Evolutionary conservation across 176 grass and related monocot genomes (phyloP), one percentile per base, ranked within the genome.

Genomic region (Hsuehochloa calcarea): DNA sequence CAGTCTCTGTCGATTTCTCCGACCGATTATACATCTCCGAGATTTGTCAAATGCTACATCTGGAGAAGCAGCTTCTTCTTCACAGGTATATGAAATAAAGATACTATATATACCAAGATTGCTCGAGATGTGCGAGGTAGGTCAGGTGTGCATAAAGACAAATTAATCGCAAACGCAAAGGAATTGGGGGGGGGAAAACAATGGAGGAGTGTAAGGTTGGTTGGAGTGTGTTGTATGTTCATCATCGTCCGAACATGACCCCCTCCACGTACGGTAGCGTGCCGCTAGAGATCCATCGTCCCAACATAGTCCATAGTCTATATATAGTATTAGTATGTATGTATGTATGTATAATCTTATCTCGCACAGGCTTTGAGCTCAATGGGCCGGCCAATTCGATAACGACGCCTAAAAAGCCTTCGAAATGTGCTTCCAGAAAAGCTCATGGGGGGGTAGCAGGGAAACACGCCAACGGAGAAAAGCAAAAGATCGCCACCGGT

Each of bases 281-380:
- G 47, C 52, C 82, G 86, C 62, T 54, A 52, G 82, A 80, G 31
- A 34, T 34, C n/a, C n/a, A n/a, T n/a, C n/a, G n/a, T n/a, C n/a
- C n/a, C n/a, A n/a, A n/a, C n/a, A n/a, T n/a, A n/a, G n/a, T n/a
- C n/a, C n/a, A n/a, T n/a, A n/a, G n/a, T n/a, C n/a, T n/a, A n/a
- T n/a, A n/a, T n/a, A n/a, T n/a, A n/a, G n/a, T n/a, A n/a, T n/a
- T n/a, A n/a, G n/a, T n/a, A n/a, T n/a, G n/a, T n/a, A n/a, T n/a
- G n/a, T n/a, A n/a, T n/a, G n/a, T n/a, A n/a, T n/a, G n/a, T n/a
- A n/a, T n/a, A n/a, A n/a, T n/a, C n/a, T n/a, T 34, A 88, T 96
- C 71, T 96, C 34, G 94, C 94, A 96, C 94, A 90, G 93, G 59
- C 77, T 84, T 96, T 96, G 94, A 96, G 94, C 94, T 91, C 86